Evolutionary conservation across 1,284 basidiomycete genomes (phyloP).

Genomic region (Coriolopsis trogii): DNA sequence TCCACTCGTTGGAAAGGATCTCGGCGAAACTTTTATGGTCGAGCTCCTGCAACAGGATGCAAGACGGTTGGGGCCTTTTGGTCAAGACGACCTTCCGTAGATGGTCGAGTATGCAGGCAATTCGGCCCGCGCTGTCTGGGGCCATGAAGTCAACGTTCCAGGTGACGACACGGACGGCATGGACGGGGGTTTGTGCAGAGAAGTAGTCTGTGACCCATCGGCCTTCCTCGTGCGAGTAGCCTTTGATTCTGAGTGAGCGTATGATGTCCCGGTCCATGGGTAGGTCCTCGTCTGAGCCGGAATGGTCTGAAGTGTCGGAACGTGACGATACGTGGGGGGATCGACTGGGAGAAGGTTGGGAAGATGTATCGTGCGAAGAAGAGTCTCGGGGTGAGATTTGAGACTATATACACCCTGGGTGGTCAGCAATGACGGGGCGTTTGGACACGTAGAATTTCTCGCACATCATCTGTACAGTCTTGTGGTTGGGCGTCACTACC

Average conservation of each 20-base stretch:
- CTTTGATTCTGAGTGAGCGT: constrained; percentile 2
- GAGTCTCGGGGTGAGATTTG: background rate
- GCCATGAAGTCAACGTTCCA: constrained; percentile 68
- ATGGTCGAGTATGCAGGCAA: constrained; percentile 51
- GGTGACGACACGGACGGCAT: constrained; percentile 53
- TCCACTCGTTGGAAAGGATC: constrained; percentile 60
- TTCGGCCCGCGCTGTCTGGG: constrained; percentile 41
- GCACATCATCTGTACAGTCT: constrained; percentile 11
- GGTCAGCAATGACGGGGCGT: constrained; percentile 6
- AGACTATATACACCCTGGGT: constrained; percentile 9
- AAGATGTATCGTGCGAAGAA: background rate
- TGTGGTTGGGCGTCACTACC: background rate
- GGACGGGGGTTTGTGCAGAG: constrained; percentile 36
- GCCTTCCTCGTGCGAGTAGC: constrained; percentile 5
- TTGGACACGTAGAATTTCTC: background rate
- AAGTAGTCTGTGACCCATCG: constrained; percentile 16
- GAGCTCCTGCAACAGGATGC: constrained; percentile 71
- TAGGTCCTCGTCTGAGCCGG: background rate
- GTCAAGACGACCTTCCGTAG: constrained; percentile 52
- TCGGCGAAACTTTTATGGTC: constrained; percentile 42
- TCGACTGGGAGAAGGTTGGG: background rate
- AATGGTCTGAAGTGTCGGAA: background rate
- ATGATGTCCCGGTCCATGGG: constrained; percentile 3
- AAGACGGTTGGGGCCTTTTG: constrained; percentile 54
- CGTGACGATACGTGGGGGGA: background rate